These are phyloP conservation scores for Stylosanthes scabra DNA, from an alignment of 331 rosid genomes.

Conservation along the genomic window DNA sequence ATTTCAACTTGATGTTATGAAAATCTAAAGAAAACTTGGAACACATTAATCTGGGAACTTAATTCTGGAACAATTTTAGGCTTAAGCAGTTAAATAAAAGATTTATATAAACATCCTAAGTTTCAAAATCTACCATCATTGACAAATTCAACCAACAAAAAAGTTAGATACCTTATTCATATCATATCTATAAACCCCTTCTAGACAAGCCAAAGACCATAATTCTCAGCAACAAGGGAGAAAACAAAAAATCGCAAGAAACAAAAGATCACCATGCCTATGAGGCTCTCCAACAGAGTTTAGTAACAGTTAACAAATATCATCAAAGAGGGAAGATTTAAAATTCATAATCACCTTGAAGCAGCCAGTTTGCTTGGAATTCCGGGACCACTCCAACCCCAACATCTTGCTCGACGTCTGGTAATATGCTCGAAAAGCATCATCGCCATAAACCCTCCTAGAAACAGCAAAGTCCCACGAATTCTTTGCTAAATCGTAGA, in stretches of 20 bases:
- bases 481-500: slow-evolving; percentile 74
- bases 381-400: slow-evolving; percentile 86
- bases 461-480: slow-evolving; percentile 90
- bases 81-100: not conserved
- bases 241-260: not conserved
- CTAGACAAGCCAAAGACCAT: slow-evolving; percentile 10
- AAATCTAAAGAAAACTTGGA: not conserved
- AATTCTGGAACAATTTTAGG: not conserved
- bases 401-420: slow-evolving; percentile 66
- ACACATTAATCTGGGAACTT: not conserved
- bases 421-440: slow-evolving; percentile 63
- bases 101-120: not conserved
- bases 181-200: slow-evolving; percentile 14
- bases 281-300: slow-evolving; percentile 1
- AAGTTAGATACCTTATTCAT: slow-evolving; percentile 5
- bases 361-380: slow-evolving; percentile 60
- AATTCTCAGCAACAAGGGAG: not conserved
- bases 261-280: no score
- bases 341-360: slow-evolving; percentile 65
- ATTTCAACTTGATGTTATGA: not conserved
- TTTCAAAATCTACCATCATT: not conserved
- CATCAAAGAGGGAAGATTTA: not conserved
- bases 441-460: slow-evolving; percentile 63
- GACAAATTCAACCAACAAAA: slow-evolving; percentile 12
- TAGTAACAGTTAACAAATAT: not conserved